phyloP scores from a whole-genome alignment of 2,329 filamentous ascomycete species.

The Ophiocordyceps polyrhachis-furcata region DNA sequence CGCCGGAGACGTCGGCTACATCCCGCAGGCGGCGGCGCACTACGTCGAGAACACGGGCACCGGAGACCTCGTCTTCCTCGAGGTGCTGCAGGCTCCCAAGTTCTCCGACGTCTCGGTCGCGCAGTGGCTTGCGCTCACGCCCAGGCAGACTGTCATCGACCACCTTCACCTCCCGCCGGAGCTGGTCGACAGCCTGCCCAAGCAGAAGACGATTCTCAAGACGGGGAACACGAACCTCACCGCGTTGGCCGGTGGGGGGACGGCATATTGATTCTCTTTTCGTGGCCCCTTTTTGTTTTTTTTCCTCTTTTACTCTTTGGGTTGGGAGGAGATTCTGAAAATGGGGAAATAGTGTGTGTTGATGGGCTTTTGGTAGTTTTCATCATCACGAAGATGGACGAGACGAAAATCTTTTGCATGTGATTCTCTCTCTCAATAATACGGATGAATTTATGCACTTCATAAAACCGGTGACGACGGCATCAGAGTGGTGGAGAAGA shows the following conservation, averaged over 20 bases:
- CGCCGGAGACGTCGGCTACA: constrained; percentile 40
- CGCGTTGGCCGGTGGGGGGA: constrained; percentile 6
- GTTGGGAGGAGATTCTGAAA: neutral
- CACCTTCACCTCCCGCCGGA: constrained; percentile 25
- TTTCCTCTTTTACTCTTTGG: no score
- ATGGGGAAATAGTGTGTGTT: neutral
- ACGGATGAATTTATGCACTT: no score
- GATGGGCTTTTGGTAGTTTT: no score
- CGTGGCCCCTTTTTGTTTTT: no score
- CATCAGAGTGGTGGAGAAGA: no score
- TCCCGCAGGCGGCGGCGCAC: constrained; percentile 30
- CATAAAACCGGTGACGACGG: no score
- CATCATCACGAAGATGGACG: no score
- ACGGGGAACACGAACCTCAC: constrained; percentile 19
- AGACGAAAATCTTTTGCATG: no score
- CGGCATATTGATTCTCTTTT: constrained; percentile 4
- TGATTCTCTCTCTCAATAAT: no score
- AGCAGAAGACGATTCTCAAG: constrained; percentile 23
- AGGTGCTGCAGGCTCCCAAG: constrained; percentile 32
- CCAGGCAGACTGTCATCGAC: constrained; percentile 37
- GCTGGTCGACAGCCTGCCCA: constrained; percentile 17
- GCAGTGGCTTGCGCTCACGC: constrained; percentile 40
- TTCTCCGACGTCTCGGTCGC: constrained; percentile 36
- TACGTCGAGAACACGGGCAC: constrained; percentile 43
- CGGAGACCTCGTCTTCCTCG: constrained; percentile 38